Evolutionary conservation across 441 rosid genomes (phyloP), one percentile per base, ranked within the genome.

Genomic region (Populus hybrid): DNA sequence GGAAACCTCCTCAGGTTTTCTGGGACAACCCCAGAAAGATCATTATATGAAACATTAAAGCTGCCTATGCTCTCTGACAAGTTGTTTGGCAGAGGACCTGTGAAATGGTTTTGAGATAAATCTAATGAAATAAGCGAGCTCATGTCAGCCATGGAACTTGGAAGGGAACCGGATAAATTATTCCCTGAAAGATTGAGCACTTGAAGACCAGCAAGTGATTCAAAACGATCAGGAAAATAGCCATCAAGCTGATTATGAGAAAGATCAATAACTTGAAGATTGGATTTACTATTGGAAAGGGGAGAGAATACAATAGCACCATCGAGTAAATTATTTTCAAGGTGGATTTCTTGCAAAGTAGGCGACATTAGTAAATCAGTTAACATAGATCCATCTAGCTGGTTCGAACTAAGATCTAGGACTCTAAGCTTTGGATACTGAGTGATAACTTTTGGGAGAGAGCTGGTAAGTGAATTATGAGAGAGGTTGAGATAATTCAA

Each of bases 1-100:
- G 93, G 94, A 79, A 93, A 94, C 83, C 79, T 87, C 83, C 91
- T 90, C 82, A 94, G 85, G 81, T 83, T 93, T 83, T 90, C 96
- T 38, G 99, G 98, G 78, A 94, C 98, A 80, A 79, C 85, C 11
- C 99, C 99, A 76, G 98, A 91, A 61, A 96, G 90, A 86, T 94
- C 92, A 78, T 96, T 96, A 80, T 89, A 80, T 10, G 99, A 92
- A 73, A 86, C 98, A 82, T 94, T 96, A 80, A 96, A 88, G 81
- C 86, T 89, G 77, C 77, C 80, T 64, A 96, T 91, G 77, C 83
- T 81, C 59, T 30, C 81, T 42, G 98, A 85, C 82, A 94, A 82
- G 80, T 94, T 94, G 85, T 70, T 86, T 8, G 98, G 98, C 66
- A 96, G 84, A 75, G 91, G 87, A 82, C 98, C 99, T 2, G 90